phyloP scores from a whole-genome alignment of 768 basidiomycete species.

The Boletellus ananas region DNA sequence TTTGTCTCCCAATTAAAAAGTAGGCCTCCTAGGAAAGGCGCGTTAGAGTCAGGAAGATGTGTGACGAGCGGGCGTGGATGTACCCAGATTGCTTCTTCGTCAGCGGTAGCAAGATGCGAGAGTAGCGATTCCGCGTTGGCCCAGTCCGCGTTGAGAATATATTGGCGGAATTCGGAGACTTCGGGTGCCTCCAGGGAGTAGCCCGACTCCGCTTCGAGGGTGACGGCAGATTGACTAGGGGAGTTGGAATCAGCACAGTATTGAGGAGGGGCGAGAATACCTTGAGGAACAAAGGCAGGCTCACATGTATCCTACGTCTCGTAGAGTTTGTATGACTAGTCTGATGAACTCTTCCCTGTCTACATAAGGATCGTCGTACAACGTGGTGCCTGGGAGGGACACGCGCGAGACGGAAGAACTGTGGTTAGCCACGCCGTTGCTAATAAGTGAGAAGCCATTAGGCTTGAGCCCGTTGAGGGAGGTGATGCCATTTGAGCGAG shows the following conservation, averaged over 20 bases:
- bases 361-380: constrained; percentile 76
- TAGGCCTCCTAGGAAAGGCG: constrained; percentile 57
- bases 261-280: constrained; percentile 6
- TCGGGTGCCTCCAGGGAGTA: constrained; percentile 77
- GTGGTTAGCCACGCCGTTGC: constrained; percentile 52
- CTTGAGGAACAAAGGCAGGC: constrained; percentile 22
- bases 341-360: constrained; percentile 90
- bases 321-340: constrained; percentile 81
- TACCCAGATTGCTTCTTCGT: constrained; percentile 69
- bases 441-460: constrained; percentile 38
- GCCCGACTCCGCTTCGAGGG: constrained; percentile 90
- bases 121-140: constrained; percentile 69
- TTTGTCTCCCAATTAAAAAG: constrained; percentile 91
- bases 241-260: constrained; percentile 9
- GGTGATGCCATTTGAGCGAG: constrained; percentile 32
- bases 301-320: constrained; percentile 80
- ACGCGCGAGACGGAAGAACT: constrained; percentile 53
- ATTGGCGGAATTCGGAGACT: constrained; percentile 75
- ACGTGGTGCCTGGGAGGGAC: constrained; percentile 62
- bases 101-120: constrained; percentile 61
- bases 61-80: constrained; percentile 25
- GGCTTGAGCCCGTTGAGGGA: constrained; percentile 42
- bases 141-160: constrained; percentile 81
- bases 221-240: constrained; percentile 79
- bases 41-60: constrained; percentile 16